These are phyloP conservation scores for Epichloe gansuensis DNA, from an alignment of 2,329 filamentous ascomycete genomes.

Conservation along the genomic window DNA sequence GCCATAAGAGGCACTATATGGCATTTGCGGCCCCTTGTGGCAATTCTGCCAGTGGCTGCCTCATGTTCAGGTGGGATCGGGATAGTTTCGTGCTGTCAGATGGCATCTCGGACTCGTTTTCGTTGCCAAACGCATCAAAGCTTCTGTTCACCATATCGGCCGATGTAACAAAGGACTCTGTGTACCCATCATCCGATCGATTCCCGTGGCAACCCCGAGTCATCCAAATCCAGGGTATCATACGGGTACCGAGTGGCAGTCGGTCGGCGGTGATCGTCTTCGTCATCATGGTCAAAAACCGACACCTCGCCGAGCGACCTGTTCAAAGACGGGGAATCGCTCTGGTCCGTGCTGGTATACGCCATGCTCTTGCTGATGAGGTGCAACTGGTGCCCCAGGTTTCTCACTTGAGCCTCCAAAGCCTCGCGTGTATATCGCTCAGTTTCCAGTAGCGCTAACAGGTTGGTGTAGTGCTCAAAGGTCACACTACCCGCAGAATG, in stretches of 20 bases:
- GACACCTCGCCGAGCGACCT: conserved; percentile 26
- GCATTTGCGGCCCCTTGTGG: conserved; percentile 14
- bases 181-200: conserved; percentile 30
- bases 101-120: conserved; percentile 28
- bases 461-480: conserved; percentile 35
- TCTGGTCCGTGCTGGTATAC: conserved; percentile 10
- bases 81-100: conserved; percentile 53
- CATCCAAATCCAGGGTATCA: conserved; percentile 14
- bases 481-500: conserved; percentile 21
- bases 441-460: conserved; percentile 40
- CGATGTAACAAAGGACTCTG: conserved; percentile 41
- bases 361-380: conserved; percentile 28
- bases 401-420: conserved; percentile 44
- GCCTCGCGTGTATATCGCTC: conserved; percentile 44
- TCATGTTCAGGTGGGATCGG: conserved; percentile 46
- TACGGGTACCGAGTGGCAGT: not conserved
- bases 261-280: conserved; percentile 15
- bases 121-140: conserved; percentile 30
- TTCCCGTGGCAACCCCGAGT: conserved; percentile 24
- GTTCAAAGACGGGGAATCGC: conserved; percentile 22
- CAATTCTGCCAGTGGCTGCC: conserved; percentile 11
- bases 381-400: conserved; percentile 37
- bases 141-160: conserved; percentile 29
- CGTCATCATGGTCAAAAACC: conserved; percentile 31
- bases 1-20: conserved; percentile 8